These are phyloP conservation scores for Triangularia verruculosa DNA, from an alignment of 2,329 filamentous ascomycete species.

Conservation along the genomic window DNA sequence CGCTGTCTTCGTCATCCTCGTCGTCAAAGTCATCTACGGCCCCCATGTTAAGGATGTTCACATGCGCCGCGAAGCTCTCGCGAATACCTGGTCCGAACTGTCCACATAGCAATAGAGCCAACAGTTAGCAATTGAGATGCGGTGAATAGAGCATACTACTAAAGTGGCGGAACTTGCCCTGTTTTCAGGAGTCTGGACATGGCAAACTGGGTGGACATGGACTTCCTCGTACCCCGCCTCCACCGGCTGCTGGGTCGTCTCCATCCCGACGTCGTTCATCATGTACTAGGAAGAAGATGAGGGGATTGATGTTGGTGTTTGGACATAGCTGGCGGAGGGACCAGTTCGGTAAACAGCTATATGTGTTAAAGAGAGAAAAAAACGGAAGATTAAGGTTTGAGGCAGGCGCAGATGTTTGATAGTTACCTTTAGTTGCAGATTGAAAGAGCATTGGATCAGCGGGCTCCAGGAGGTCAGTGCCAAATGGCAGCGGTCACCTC, in stretches of 20 bases:
- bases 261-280: slow-evolving; percentile 14
- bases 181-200: slow-evolving; percentile 30
- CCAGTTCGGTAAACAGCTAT: not conserved
- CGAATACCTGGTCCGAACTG: slow-evolving; percentile 26
- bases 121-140: not conserved
- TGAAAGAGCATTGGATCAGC: not conserved
- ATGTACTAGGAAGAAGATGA: slow-evolving; percentile 8
- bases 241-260: not conserved
- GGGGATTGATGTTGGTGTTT: not conserved
- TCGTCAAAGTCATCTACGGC: not conserved
- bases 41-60: not conserved
- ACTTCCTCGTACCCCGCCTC: slow-evolving; percentile 22
- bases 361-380: not conserved
- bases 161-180: slow-evolving; percentile 25
- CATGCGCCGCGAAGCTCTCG: slow-evolving; percentile 19
- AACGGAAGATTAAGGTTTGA: not conserved
- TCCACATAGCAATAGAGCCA: not conserved
- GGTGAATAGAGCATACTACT: not conserved
- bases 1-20: not conserved
- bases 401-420: not conserved
- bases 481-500: not conserved
- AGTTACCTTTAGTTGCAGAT: too few relatives aligned
- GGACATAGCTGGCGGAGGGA: not conserved
- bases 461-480: not conserved
- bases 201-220: slow-evolving; percentile 27